Conservation (phyloP, 352 stramenopile genomes). For the Lagenidium sp. region DNA sequence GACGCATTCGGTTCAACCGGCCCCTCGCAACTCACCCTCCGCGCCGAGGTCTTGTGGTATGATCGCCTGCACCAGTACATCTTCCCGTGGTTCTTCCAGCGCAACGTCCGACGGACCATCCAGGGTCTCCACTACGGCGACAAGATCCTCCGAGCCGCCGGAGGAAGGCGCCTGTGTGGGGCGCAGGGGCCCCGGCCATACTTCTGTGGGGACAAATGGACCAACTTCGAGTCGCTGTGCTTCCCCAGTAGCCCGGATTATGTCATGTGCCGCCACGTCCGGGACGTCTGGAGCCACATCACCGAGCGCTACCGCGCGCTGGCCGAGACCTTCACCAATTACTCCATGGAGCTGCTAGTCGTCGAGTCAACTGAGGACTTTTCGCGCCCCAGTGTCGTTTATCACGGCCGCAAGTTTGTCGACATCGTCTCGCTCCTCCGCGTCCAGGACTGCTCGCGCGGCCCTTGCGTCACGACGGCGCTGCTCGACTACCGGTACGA, state of each 20-base stretch:
- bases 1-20: neutral
- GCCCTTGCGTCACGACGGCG: conserved; percentile 21
- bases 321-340: neutral
- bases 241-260: neutral
- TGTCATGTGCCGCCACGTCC: neutral
- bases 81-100: conserved; percentile 21
- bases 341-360: conserved; percentile 1
- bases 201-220: neutral
- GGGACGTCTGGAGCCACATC: conserved; percentile 3
- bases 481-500: conserved; percentile 40
- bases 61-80: conserved; percentile 34
- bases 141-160: conserved; percentile 5
- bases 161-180: conserved; percentile 9
- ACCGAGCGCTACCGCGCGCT: neutral
- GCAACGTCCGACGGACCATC: conserved; percentile 20
- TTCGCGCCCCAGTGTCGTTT: neutral
- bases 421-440: conserved; percentile 3
- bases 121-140: conserved; percentile 21
- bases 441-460: conserved; percentile 2
- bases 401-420: neutral
- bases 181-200: neutral
- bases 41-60: conserved; percentile 16
- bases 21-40: conserved; percentile 1
- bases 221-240: neutral
- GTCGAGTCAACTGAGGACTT: conserved; percentile 7